These are phyloP conservation scores for Fusarium denticulatum DNA, from an alignment of 2,329 filamentous ascomycete species.

Conservation along the genomic window DNA sequence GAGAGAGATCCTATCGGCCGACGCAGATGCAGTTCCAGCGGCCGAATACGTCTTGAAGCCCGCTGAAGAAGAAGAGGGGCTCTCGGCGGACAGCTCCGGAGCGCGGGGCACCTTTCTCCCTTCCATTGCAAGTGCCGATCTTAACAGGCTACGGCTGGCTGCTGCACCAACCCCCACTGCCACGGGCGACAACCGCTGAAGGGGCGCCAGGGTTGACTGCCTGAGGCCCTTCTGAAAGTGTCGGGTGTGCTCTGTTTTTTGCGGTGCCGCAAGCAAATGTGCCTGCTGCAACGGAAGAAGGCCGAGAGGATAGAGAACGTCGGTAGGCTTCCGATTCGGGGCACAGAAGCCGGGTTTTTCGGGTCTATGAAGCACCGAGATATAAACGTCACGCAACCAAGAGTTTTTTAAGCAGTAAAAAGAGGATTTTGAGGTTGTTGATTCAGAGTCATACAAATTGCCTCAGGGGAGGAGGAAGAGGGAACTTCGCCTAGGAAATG, in stretches of 20 bases:
- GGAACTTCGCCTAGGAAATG: conserved; percentile 6
- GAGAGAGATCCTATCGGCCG: conserved; percentile 45
- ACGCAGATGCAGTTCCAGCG: conserved; percentile 19
- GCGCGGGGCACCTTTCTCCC: conserved; percentile 45
- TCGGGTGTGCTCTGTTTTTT: background rate
- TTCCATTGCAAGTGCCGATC: conserved; percentile 43
- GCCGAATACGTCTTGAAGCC: conserved; percentile 39
- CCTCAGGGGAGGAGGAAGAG: conserved; percentile 23
- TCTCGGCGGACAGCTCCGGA: conserved; percentile 42
- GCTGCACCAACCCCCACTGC: conserved; percentile 29
- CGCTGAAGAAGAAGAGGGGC: conserved; percentile 46
- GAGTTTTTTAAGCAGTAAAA: background rate
- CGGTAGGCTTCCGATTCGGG: conserved; percentile 37
- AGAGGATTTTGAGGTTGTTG: conserved; percentile 8
- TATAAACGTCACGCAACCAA: background rate
- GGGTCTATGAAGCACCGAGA: conserved; percentile 15
- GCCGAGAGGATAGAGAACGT: conserved; percentile 18
- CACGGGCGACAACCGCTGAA: conserved; percentile 32
- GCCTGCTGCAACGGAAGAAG: conserved; percentile 30
- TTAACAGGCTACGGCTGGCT: conserved; percentile 34
- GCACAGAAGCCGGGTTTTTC: conserved; percentile 20
- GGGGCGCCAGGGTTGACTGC: conserved; percentile 37
- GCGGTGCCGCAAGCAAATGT: conserved; percentile 21
- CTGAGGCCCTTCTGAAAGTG: conserved; percentile 3
- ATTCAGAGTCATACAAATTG: conserved; percentile 27